Evolutionary conservation across 228 moss, liverwort and hornwort species (phyloP), one percentile per base, ranked within the genome.

Genomic region (Sphagnum fallax): DNA sequence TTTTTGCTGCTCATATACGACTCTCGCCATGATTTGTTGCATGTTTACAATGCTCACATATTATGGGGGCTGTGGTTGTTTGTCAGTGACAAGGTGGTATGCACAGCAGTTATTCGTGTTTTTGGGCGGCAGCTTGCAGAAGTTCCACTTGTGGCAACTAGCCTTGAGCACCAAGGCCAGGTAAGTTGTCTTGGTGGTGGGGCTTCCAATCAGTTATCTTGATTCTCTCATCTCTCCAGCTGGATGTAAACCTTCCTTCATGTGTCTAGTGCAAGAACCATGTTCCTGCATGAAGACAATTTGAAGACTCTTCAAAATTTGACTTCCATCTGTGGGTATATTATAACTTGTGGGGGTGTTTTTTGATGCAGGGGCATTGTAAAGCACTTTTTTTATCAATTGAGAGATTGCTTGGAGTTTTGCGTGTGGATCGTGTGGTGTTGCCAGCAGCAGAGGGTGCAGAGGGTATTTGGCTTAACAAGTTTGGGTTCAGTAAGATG

Each of bases 361-460:
- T 48, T 62, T 52, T 2, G 48, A 5, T 82, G 75, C 85, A 97
- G 96, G 96, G 96, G 12, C 92, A 81, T 70, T 97, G 96, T 80
- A 92, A 90, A 70, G 96, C 96, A 51, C 81, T 97, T 49, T 77
- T 97, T 69, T 65, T 91, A 63, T 92, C 92, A 47, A 90, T 97
- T 48, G 96, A 97, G 75, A 85, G 96, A 73, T 75, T 97, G 53
- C 66, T 97, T 70, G 96, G 96, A 67, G 86, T 97, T 49, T 75
- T 97, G 66, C 81, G 92, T 63, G 93, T 97, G 47, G 84, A 93
- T 71, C 86, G 89, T 50, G 84, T 97, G 66, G 91, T 85, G 66
- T 88, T 97, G 32, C 93, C 96, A 63, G 93, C 96, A 52, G 96
- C 96, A n/a, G 88, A 91, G 61, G 93, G 93, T 73, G 96, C 96